These are phyloP conservation scores for Erysiphe pulchra DNA, from an alignment of 2,329 filamentous ascomycete genomes.

Conservation along the genomic window DNA sequence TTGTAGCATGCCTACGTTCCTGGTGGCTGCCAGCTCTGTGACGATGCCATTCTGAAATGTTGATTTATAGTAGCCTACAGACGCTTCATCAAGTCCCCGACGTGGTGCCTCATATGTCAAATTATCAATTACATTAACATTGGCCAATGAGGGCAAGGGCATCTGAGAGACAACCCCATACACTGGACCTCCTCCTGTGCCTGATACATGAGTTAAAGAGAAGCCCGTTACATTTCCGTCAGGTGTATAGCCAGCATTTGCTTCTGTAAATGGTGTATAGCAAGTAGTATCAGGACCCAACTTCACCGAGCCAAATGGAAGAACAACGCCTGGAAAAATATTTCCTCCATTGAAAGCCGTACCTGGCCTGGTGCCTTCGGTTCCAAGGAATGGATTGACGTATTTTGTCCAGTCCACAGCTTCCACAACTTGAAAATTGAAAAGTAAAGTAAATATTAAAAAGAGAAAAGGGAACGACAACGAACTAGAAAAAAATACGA, in stretches of 20 bases:
- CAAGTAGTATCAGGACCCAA: conserved; percentile 4
- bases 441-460: neutral
- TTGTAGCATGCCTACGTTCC: conserved; percentile 29
- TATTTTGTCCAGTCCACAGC: conserved; percentile 1
- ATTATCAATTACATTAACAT: conserved; percentile 2
- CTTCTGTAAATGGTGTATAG: conserved; percentile 2
- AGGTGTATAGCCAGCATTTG: conserved; percentile 22
- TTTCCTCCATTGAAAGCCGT: conserved; percentile 5
- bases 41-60: conserved; percentile 26
- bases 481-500: no score
- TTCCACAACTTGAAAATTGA: neutral
- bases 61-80: conserved; percentile 35
- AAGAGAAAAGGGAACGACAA: no score
- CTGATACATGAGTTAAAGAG: conserved; percentile 2
- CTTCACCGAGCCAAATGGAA: conserved; percentile 7
- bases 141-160: conserved; percentile 12
- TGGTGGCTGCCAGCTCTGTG: conserved; percentile 29
- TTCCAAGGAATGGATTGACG: conserved; percentile 1
- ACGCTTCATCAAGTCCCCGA: conserved; percentile 21
- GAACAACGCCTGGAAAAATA: conserved; percentile 5
- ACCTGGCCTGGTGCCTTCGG: conserved; percentile 1
- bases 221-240: conserved; percentile 2
- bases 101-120: conserved; percentile 26
- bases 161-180: conserved; percentile 3
- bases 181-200: conserved; percentile 1